phyloP scores from a whole-genome alignment of 2,329 filamentous ascomycete species.

The Trichoderma sp. region DNA sequence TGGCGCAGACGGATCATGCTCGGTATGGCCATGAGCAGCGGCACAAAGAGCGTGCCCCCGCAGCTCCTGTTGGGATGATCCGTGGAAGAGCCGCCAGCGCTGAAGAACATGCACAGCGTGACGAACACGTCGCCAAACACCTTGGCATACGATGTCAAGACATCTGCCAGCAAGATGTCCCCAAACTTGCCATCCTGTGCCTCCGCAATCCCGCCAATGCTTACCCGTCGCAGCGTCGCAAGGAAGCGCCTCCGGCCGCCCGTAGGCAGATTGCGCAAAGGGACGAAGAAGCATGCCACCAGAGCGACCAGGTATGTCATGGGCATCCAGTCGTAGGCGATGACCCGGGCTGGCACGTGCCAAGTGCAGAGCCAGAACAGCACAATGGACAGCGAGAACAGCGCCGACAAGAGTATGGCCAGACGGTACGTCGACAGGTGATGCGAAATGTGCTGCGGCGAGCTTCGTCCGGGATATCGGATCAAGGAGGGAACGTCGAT shows the following conservation, averaged over 20 bases:
- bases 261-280: conserved; percentile 68
- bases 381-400: conserved; percentile 71
- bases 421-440: conserved; percentile 85
- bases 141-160: conserved; percentile 91
- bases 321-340: conserved; percentile 81
- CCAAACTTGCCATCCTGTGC: conserved; percentile 90
- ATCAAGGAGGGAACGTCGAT: conserved; percentile 89
- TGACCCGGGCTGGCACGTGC: conserved; percentile 68
- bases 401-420: conserved; percentile 71
- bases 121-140: conserved; percentile 89
- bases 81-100: conserved; percentile 70
- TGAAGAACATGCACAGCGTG: conserved; percentile 87
- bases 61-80: conserved; percentile 79
- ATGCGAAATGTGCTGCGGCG: conserved; percentile 70
- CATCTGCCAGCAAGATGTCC: conserved; percentile 91
- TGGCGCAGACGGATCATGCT: conserved; percentile 86
- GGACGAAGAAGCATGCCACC: conserved; percentile 70
- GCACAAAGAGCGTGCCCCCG: conserved; percentile 77
- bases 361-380: conserved; percentile 83
- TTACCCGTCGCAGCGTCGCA: conserved; percentile 73
- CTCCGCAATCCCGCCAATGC: conserved; percentile 83
- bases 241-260: conserved; percentile 76
- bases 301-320: conserved; percentile 79
- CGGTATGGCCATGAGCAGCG: conserved; percentile 80
- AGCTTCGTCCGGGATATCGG: conserved; percentile 77